A percentile compares a stretch with the other conserved stretches of the same genome.
phyloP scores from a whole-genome alignment of 2,329 filamentous ascomycete genomes.

The Claviceps sp. region DNA sequence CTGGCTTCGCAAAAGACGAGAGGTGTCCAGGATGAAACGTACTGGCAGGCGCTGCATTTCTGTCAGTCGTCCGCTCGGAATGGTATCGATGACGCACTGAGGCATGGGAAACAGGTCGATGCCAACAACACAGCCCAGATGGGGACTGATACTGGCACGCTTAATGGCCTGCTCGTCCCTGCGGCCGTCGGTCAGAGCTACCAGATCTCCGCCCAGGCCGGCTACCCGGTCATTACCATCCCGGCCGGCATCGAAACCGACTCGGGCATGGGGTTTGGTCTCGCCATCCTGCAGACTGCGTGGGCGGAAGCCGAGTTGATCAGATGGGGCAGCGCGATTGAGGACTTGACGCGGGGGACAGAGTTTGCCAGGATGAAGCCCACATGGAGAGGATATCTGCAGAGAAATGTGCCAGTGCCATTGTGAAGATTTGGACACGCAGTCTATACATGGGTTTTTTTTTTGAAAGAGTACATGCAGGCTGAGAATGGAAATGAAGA shows the following conservation, averaged over 20 bases:
- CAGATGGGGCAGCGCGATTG: constrained; percentile 49
- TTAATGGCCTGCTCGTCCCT: constrained; percentile 55
- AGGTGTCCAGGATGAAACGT: constrained; percentile 49
- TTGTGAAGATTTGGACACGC: constrained; percentile 7
- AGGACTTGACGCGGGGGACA: constrained; percentile 35
- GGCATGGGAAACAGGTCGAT: neutral
- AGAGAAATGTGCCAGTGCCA: constrained; percentile 29
- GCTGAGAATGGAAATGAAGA: neutral
- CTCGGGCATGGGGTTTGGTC: constrained; percentile 46
- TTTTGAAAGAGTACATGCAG: neutral
- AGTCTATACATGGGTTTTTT: neutral
- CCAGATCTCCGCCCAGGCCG: constrained; percentile 61
- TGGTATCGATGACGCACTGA: constrained; percentile 57
- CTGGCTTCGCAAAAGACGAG: constrained; percentile 46
- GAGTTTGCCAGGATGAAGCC: constrained; percentile 35
- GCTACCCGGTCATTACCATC: constrained; percentile 59
- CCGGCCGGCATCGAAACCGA: constrained; percentile 45
- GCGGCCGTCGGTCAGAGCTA: constrained; percentile 53
- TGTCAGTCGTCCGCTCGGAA: constrained; percentile 44
- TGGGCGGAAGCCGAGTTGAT: constrained; percentile 46
- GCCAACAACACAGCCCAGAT: constrained; percentile 22
- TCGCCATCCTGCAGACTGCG: constrained; percentile 46
- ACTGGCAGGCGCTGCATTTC: constrained; percentile 53
- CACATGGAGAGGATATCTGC: constrained; percentile 37
- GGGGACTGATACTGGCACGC: constrained; percentile 7